phyloP scores from a whole-genome alignment of 192 early-diverging fungal genomes.

The Linnemannia hyalina region DNA sequence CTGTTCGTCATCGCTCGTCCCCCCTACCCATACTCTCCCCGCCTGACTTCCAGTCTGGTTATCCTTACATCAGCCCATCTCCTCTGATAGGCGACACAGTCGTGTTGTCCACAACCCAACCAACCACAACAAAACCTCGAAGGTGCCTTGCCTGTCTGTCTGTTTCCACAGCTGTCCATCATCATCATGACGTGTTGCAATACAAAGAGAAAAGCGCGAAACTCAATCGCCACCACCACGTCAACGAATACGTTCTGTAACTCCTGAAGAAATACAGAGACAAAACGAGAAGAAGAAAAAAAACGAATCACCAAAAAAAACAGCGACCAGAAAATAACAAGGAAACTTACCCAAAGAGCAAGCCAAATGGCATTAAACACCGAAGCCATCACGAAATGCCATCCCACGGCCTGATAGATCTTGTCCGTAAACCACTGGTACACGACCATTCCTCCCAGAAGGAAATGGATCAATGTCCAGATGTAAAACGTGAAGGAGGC shows the following conservation, averaged over 20 bases:
- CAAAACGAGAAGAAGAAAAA: background rate
- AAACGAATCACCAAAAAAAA: background rate
- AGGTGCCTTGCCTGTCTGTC: too few species aligned
- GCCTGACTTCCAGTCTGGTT: background rate
- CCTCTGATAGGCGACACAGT: background rate
- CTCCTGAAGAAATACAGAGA: background rate
- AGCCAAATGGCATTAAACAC: conserved; percentile 72
- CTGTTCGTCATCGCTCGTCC: background rate
- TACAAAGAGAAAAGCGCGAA: too few species aligned
- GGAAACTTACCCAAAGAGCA: conserved; percentile 65
- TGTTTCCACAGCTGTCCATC: too few species aligned
- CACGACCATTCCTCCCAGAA: conserved; percentile 72
- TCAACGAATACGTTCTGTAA: too few species aligned
- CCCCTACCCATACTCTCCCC: background rate
- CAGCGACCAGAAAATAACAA: background rate
- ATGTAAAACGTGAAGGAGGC: conserved; percentile 71
- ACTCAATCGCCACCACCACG: too few species aligned
- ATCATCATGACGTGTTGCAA: too few species aligned
- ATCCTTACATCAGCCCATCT: background rate
- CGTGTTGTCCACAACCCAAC: too few species aligned
- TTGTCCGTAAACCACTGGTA: conserved; percentile 74
- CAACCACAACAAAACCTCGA: too few species aligned
- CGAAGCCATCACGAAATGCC: conserved; percentile 71
- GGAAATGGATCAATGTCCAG: conserved; percentile 74
- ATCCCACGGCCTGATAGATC: conserved; percentile 67